Base-by-base conservation (phyloP, 768 basidiomycete genomes). In the Boletus pseudopeckii region DNA sequence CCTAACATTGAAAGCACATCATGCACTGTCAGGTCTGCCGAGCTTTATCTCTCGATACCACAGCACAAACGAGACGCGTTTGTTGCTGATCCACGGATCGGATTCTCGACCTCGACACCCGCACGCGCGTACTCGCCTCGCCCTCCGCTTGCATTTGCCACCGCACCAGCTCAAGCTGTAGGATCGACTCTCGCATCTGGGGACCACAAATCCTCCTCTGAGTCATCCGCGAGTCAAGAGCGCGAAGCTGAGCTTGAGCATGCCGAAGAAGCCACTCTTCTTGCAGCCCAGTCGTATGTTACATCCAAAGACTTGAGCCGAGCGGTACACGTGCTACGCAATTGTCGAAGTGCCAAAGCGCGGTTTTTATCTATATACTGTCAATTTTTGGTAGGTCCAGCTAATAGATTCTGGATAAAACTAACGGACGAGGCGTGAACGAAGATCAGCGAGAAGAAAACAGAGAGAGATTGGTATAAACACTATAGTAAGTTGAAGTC, bases 381-480 rank as follows among this genome's bases (percentile, higher is more conserved):
- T 61, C 82, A 81, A 57, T 98, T 87, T 68, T 75, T 99, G 69
- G 97, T 97, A 68, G 77, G 87, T 78, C 22, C 18, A 34, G 18
- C 4, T 24, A 15, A 34, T 32, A 34, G 17, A 26, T 30, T 48
- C 45, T 52, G 41, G 15, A 56, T 49, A 50, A 41, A 37, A 50
- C 50, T 50, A n/a, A 55, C 18, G 30, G 38, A 5, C 14, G 26
- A 57, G 33, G 49, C 32, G 24, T 24, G 50, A 18, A 28, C 45
- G 26, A 61, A 96, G 94, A 85, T 86, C 13, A 83, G 84, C 53
- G 95, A 98, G 74, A 88, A 88, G 64, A 83, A 82, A 59, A 84
- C 90, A 1, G 80, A 88, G 62, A 80, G 88, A 61, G 85, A 89
- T 53, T 93, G 91, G 90, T 90, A 92, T 73, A 85, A 85, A 72